Evolutionary conservation across 1,284 basidiomycete genomes (phyloP).

Genomic region (Sanghuangporus weigelae): DNA sequence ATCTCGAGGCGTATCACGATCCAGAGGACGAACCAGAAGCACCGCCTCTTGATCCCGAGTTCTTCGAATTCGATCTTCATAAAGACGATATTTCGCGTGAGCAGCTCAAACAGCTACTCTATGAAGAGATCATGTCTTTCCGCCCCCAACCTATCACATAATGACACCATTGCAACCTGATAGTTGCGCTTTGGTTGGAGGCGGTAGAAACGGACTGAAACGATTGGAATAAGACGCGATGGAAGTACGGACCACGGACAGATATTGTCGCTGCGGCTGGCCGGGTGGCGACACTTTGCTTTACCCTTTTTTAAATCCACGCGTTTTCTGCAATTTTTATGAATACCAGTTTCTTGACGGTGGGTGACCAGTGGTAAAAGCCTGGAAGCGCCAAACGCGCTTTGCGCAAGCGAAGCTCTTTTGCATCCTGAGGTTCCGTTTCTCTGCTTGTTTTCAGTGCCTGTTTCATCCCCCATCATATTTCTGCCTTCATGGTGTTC

Average conservation of each 20-base stretch:
- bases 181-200: neutral
- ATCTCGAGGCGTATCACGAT: slow-evolving; percentile 89
- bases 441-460: too few species aligned
- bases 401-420: too few species aligned
- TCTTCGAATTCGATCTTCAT: slow-evolving; percentile 93
- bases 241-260: neutral
- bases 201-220: neutral
- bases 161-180: neutral
- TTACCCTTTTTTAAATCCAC: neutral
- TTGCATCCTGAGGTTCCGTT: too few species aligned
- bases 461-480: too few species aligned
- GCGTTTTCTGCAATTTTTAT: neutral
- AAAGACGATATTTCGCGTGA: slow-evolving; percentile 92
- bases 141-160: slow-evolving; percentile 55
- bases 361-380: too few species aligned
- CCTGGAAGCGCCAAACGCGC: too few species aligned
- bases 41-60: slow-evolving; percentile 82
- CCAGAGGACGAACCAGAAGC: slow-evolving; percentile 92
- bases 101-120: slow-evolving; percentile 63
- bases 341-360: neutral
- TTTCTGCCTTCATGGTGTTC: too few species aligned
- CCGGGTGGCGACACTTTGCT: neutral
- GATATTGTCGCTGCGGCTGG: neutral
- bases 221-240: neutral
- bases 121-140: slow-evolving; percentile 79